Base-by-base conservation (phyloP, 2,329 filamentous ascomycete genomes). In the Talaromyces rugulosus region DNA sequence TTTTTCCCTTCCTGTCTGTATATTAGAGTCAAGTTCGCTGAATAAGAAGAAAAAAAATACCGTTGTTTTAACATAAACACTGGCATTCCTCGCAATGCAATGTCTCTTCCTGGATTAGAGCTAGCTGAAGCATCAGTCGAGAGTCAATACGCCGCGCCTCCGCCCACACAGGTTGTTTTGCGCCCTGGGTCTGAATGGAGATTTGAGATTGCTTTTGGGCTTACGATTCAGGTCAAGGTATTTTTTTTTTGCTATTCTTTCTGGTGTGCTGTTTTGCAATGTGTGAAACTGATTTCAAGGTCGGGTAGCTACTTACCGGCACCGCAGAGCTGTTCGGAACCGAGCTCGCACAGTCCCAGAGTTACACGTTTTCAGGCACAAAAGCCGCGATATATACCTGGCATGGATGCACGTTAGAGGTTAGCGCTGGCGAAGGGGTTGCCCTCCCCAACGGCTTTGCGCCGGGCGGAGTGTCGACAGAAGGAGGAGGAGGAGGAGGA, bases 321-420 rank as follows among this genome's bases (percentile, higher is more conserved):
- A 92, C 89, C 1, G 95, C 94, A 56, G 95, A 99, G 76, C 87
- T 96, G 71, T 96, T 98, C 73, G 95, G 95, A 72, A 93, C 94
- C 60, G 95, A 99, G 78, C 89, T 99, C 51, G 92, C 92, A 11
- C 83, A 86, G 9, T 89, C 89, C 61, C 89, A 89, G 58, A 83
- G 85, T 9, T 98, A 98, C 79, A 88, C 83, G 34, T 94, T 99
- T 76, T 84, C 85, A 53, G 90, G 91, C 61, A 85, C 85, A 67
- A 96, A 96, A 79, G 90, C 90, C 62, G 93, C 94, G 64, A 89
- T 99, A 70, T 91, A 91, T 75, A 96, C 93, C 57, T 96, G 92
- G 89, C 87, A 94, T 71, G 94, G 95, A 69, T 97, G 92, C 77
- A 87, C 87, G 59, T 80, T 99, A 64, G 91, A 97, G 75, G 82